These are phyloP conservation scores for Suhomyces canberraensis DNA, from an alignment of 805 yeast genomes.

Conservation along the genomic window DNA sequence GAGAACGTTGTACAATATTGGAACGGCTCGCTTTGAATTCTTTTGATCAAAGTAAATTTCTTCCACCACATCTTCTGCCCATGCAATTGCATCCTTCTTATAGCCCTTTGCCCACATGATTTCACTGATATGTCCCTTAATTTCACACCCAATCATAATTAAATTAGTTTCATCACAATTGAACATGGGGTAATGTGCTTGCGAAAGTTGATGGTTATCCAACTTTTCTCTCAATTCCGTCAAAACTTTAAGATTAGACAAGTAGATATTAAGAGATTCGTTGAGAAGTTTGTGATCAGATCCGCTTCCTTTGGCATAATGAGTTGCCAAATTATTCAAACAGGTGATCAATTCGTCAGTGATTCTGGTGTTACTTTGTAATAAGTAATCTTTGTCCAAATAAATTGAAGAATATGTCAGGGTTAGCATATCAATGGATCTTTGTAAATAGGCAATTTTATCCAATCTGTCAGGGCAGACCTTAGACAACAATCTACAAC, in stretches of 20 bases:
- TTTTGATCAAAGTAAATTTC: constrained; percentile 30
- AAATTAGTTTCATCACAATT: constrained; percentile 30
- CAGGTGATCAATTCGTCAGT: constrained; percentile 37
- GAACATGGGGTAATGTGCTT: constrained; percentile 34
- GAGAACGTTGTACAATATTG: constrained; percentile 29
- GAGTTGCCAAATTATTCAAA: constrained; percentile 34
- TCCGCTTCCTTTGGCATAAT: constrained; percentile 19
- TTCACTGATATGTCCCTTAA: constrained; percentile 39
- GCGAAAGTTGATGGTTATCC: constrained; percentile 16
- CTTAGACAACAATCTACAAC: constrained; percentile 34
- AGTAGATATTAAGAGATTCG: constrained; percentile 33
- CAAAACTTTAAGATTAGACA: constrained; percentile 30
- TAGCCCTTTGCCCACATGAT: constrained; percentile 41
- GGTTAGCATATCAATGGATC: constrained; percentile 32
- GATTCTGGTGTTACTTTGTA: constrained; percentile 24
- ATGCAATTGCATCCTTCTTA: constrained; percentile 35
- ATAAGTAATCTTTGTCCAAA: constrained; percentile 22
- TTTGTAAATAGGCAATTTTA: constrained; percentile 23
- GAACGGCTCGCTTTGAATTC: constrained; percentile 23
- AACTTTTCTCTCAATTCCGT: constrained; percentile 17
- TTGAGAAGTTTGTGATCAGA: constrained; percentile 14
- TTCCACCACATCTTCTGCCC: constrained; percentile 42
- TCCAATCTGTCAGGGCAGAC: constrained; percentile 18
- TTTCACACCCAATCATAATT: constrained; percentile 26
- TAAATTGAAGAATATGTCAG: constrained; percentile 25